Conservation (phyloP, 2,329 filamentous ascomycete genomes). For the Lachnellula occidentalis region DNA sequence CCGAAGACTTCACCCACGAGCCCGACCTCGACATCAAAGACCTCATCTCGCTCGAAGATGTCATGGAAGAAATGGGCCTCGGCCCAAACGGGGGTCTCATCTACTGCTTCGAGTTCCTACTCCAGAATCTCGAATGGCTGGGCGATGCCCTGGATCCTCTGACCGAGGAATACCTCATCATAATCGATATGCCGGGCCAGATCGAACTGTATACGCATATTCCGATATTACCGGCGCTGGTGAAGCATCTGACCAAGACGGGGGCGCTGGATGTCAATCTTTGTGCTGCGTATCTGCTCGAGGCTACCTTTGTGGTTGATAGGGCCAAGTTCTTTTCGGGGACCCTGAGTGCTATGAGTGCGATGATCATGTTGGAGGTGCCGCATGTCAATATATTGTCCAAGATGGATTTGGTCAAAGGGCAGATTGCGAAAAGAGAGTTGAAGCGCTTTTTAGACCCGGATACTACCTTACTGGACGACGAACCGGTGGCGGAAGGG, state of each 20-base stretch:
- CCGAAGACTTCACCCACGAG: slow-evolving; percentile 84
- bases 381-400: slow-evolving; percentile 94
- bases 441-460: slow-evolving; percentile 86
- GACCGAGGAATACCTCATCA: slow-evolving; percentile 92
- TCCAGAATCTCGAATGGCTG: slow-evolving; percentile 90
- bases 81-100: slow-evolving; percentile 91
- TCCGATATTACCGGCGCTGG: slow-evolving; percentile 79
- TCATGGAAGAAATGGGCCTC: slow-evolving; percentile 90
- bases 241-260: slow-evolving; percentile 71
- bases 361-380: slow-evolving; percentile 97
- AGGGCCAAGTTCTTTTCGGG: slow-evolving; percentile 96
- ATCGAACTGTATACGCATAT: slow-evolving; percentile 98
- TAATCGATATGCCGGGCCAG: slow-evolving; percentile 98
- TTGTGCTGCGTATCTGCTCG: slow-evolving; percentile 89
- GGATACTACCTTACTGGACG: slow-evolving; percentile 74
- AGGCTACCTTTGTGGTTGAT: slow-evolving; percentile 93
- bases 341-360: slow-evolving; percentile 92
- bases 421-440: slow-evolving; percentile 80
- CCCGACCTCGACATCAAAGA: slow-evolving; percentile 95
- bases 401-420: slow-evolving; percentile 96
- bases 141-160: slow-evolving; percentile 77
- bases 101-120: slow-evolving; percentile 93
- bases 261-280: slow-evolving; percentile 84
- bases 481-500: slow-evolving; percentile 46
- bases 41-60: slow-evolving; percentile 86